These are phyloP conservation scores for Lasiodiplodia citricola DNA, from an alignment of 2,329 filamentous ascomycete species.

Conservation along the genomic window DNA sequence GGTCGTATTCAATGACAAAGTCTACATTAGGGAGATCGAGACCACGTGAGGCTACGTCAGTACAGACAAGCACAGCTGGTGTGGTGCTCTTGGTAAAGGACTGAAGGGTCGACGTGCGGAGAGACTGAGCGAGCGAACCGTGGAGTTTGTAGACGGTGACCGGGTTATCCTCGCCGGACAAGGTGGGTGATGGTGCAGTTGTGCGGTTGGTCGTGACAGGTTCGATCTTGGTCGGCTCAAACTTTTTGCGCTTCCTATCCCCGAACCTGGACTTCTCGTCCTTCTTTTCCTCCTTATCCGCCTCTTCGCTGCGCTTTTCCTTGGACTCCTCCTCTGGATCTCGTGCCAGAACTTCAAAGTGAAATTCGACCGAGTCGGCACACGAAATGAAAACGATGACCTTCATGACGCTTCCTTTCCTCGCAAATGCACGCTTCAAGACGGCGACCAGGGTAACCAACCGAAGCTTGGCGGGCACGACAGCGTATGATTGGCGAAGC, in stretches of 20 bases:
- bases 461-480: constrained; percentile 87
- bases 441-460: constrained; percentile 85
- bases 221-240: constrained; percentile 29
- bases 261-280: constrained; percentile 31
- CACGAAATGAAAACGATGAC: constrained; percentile 96
- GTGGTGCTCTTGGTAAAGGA: constrained; percentile 76
- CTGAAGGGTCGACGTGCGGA: constrained; percentile 83
- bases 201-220: constrained; percentile 58
- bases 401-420: constrained; percentile 93
- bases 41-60: constrained; percentile 93
- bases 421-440: constrained; percentile 84
- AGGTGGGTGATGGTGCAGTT: constrained; percentile 62
- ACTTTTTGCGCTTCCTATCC: neutral
- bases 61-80: constrained; percentile 85
- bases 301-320: constrained; percentile 28
- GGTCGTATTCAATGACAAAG: constrained; percentile 93
- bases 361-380: constrained; percentile 95
- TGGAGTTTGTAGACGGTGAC: constrained; percentile 88
- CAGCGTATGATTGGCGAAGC: constrained; percentile 87
- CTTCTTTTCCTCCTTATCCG: constrained; percentile 31
- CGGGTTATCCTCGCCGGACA: constrained; percentile 77
- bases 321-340: neutral
- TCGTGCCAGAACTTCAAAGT: constrained; percentile 78
- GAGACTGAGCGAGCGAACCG: constrained; percentile 85
- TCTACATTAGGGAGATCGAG: constrained; percentile 95